These are phyloP conservation scores for Theobroma cacao DNA, from an alignment of 345 rosid genomes.

Conservation along the genomic window DNA sequence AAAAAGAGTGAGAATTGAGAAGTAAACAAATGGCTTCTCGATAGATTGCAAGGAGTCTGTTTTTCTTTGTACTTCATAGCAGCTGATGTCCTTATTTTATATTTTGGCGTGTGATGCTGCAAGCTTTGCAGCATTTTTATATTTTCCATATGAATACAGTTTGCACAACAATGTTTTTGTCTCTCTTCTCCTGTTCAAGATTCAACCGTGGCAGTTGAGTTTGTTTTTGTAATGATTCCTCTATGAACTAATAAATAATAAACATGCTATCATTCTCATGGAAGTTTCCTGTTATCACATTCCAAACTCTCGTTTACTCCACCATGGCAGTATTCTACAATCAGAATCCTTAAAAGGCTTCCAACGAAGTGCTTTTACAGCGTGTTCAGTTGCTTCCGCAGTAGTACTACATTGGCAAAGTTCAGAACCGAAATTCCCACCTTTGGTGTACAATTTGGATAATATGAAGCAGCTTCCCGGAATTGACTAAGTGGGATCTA, in stretches of 20 bases:
- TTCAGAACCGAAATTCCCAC: no score
- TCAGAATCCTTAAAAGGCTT: no score
- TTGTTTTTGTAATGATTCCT: background rate
- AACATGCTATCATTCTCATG: background rate
- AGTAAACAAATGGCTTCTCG: slow-evolving; percentile 35
- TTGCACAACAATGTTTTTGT: slow-evolving; percentile 18
- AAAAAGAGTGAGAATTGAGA: slow-evolving; percentile 32
- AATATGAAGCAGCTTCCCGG: no score
- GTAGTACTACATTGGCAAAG: no score
- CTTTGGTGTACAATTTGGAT: no score
- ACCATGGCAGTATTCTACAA: background rate
- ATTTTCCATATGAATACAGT: slow-evolving; percentile 30
- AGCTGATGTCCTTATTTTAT: slow-evolving; percentile 15
- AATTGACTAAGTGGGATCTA: no score
- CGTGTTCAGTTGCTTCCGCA: no score
- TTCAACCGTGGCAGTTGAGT: background rate
- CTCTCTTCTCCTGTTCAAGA: background rate
- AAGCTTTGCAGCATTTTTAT: slow-evolving; percentile 38
- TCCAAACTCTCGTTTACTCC: background rate
- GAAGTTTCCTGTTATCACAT: background rate
- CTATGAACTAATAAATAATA: background rate
- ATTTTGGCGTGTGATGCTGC: slow-evolving; percentile 31
- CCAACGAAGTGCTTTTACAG: no score
- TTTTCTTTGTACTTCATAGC: slow-evolving; percentile 31
- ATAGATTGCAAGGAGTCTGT: slow-evolving; percentile 33